These are phyloP conservation scores for Pseudopithomyces maydicus DNA, from an alignment of 2,329 filamentous ascomycete genomes.

Conservation along the genomic window DNA sequence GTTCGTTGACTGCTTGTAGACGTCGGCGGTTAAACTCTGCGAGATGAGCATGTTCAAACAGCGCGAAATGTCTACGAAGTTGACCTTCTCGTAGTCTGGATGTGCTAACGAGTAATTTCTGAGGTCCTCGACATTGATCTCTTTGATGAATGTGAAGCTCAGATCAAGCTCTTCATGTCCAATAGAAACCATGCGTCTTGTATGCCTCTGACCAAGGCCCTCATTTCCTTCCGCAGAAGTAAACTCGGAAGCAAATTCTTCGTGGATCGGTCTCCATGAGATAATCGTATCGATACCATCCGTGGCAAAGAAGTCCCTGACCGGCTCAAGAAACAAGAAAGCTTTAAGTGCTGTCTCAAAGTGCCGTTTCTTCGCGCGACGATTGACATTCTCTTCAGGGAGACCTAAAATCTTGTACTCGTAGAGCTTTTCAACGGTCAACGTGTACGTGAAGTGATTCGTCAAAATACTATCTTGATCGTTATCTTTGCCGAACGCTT, in stretches of 20 bases:
- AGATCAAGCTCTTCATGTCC: not conserved
- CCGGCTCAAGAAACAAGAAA: not conserved
- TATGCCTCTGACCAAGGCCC: not conserved
- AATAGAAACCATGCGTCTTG: not conserved
- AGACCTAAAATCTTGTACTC: not conserved
- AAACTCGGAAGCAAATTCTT: not conserved
- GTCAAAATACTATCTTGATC: not conserved
- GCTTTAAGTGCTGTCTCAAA: not conserved
- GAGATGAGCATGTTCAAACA: conserved; percentile 22
- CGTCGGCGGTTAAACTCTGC: not conserved
- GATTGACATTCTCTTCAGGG: not conserved
- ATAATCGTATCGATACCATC: conserved; percentile 17
- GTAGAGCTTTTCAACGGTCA: not conserved
- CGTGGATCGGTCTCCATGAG: conserved; percentile 6
- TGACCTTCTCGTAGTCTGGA: not conserved
- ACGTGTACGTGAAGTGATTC: not conserved
- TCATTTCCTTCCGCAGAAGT: not conserved
- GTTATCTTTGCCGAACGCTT: not conserved
- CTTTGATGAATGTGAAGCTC: not conserved
- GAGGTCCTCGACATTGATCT: not conserved
- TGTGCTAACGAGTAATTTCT: not conserved
- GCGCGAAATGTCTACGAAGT: not conserved
- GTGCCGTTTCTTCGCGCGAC: not conserved
- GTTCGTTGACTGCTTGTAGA: not conserved
- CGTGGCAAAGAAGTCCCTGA: conserved; percentile 9